A percentile compares a stretch with the other conserved stretches of the same genome.
Conservation (phyloP, 768 basidiomycete genomes). For the Mycena polygramma region DNA sequence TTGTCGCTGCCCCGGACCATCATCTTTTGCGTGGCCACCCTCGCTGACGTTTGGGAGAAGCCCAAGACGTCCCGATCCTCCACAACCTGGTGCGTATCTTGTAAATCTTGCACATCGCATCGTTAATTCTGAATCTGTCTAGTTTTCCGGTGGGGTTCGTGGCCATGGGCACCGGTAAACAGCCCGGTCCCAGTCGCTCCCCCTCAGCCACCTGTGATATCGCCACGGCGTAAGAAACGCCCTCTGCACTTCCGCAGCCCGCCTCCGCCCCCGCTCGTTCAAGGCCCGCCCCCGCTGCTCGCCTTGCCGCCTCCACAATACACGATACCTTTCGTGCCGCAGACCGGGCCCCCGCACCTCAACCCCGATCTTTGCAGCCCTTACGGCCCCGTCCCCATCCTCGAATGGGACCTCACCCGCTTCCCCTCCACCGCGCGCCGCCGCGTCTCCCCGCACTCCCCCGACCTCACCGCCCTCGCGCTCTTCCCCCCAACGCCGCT, state of each 20-base stretch:
- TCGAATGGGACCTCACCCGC: conserved; percentile 26
- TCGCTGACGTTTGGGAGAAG: conserved; percentile 11
- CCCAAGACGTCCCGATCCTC: neutral
- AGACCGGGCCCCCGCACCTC: neutral
- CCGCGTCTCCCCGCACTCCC: neutral
- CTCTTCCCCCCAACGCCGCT: conserved; percentile 9
- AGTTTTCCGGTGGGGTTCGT: neutral
- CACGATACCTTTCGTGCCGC: neutral
- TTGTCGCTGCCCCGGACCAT: conserved; percentile 17
- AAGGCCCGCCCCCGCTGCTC: neutral
- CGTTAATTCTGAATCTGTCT: neutral
- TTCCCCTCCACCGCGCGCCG: conserved; percentile 21
- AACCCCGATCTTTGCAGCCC: conserved; percentile 24
- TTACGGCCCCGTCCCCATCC: neutral
- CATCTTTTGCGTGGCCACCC: conserved; percentile 19
- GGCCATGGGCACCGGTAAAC: neutral
- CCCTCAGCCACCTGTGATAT: neutral
- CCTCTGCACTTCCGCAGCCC: neutral
- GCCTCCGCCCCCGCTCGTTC: neutral
- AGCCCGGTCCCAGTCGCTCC: neutral
- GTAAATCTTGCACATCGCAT: neutral
- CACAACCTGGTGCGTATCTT: conserved; percentile 4
- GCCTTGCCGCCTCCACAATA: neutral
- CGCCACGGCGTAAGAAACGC: neutral
- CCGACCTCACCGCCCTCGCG: conserved; percentile 2